Conservation (phyloP, 139 green algal species). For the Mesostigma viride region DNA sequence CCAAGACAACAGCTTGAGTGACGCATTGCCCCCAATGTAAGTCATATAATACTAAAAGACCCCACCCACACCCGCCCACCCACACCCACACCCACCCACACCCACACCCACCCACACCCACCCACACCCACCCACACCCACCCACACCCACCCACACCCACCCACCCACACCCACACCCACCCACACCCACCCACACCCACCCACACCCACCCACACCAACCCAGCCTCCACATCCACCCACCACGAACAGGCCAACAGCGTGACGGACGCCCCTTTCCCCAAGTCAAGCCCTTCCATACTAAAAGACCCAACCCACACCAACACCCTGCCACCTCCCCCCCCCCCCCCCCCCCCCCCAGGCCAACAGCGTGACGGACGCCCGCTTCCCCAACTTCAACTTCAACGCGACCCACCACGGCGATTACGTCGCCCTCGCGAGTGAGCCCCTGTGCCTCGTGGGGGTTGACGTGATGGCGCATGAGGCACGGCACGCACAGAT, state of each 20-base stretch:
- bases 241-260: not conserved
- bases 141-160: too few species aligned
- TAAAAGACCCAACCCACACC: not conserved
- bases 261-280: not conserved
- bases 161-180: too few species aligned
- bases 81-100: too few species aligned
- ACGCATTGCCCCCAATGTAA: too few species aligned
- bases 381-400: conserved; percentile 67
- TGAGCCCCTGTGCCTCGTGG: conserved; percentile 54
- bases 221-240: not conserved
- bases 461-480: conserved; percentile 66
- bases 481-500: conserved; percentile 17
- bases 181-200: not conserved
- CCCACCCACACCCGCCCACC: too few species aligned
- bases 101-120: too few species aligned
- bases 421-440: conserved; percentile 62
- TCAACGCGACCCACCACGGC: conserved; percentile 75
- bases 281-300: conserved; percentile 5
- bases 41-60: too few species aligned
- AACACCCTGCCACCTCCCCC: not conserved
- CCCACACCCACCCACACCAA: not conserved
- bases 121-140: too few species aligned
- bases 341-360: not conserved
- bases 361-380: not conserved
- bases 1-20: too few species aligned